Conservation (phyloP, 805 yeast species). For the Hanseniaspora valbyensis region DNA sequence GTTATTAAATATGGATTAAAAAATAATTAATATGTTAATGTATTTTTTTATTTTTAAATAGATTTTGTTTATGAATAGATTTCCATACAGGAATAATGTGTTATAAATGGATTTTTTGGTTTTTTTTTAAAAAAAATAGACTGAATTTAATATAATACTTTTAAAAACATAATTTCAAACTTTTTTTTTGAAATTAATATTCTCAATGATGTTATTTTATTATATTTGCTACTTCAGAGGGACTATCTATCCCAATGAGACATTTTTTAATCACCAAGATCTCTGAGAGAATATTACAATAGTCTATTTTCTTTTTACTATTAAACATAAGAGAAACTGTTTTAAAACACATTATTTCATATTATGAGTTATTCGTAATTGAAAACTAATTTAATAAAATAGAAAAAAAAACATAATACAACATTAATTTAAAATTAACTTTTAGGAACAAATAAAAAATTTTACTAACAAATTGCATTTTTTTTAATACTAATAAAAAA, state of each 20-base stretch:
- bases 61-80: not conserved
- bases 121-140: not conserved
- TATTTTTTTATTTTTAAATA: too few relatives aligned
- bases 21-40: not conserved
- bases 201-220: conserved; percentile 55
- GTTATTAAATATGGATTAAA: not conserved
- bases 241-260: conserved; percentile 66
- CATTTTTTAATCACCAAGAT: conserved; percentile 93
- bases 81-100: not conserved
- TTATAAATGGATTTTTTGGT: too few relatives aligned
- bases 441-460: conserved; percentile 2
- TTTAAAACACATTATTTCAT: conserved; percentile 12
- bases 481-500: not conserved
- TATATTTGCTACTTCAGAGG: conserved; percentile 99
- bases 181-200: too few relatives aligned
- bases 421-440: not conserved
- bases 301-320: not conserved
- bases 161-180: not conserved
- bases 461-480: conserved; percentile 40
- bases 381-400: too few relatives aligned
- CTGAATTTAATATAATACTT: too few relatives aligned
- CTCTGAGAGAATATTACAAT: conserved; percentile 69
- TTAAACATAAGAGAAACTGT: conserved; percentile 23
- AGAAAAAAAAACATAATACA: not conserved
- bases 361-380: not conserved